Evolutionary conservation across 768 basidiomycete species (phyloP), one percentile per base, ranked within the genome.

Genomic region (Hirschioporus abietinus): DNA sequence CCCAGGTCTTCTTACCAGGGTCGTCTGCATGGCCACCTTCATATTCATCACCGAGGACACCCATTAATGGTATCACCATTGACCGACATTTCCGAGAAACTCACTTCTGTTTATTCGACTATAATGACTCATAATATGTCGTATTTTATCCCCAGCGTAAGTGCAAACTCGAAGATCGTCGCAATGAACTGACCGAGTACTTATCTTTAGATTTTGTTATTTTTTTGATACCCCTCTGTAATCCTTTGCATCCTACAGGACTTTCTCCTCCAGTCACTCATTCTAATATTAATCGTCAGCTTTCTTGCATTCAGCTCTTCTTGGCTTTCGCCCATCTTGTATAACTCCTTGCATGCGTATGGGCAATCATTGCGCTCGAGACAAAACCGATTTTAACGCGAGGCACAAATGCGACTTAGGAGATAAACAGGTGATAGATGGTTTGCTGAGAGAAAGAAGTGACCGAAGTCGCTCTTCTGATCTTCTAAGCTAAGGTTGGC

Each of bases 81-180:
- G 88, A 90, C 73, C 85, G 83, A 67, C 77, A 86, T 65, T 90
- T 88, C 86, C 80, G 84, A 69, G 88, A 90, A 72, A 81, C 87
- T 75, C 83, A 85, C 65, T 85, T 86, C 72, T 86, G 79, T 71
- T 80, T 88, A 70, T 88, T 87, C 87, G 84, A 87, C 64, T 75
- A 15, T 61, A 34, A 61, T 23, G 60, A 61, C 18, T 25, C 25
- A 12, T 61, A 61, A 61, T 52, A 1, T 52, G 42, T 20, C 20
- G 20, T 52, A 52, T 15, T 52, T 52, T 52, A 52, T 15, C 12
- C 42, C 20, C 42, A 52, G 42, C 42, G 42, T 52, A 52, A 52
- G 42, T 52, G 42, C 42, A 52, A 52, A 12, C 42, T 12, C 20
- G 42, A 12, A 52, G 42, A 52, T 52, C 42, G 42, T 52, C 42